Evolutionary conservation across 345 rosid species (phyloP).

Genomic region (Salix suchowensis): DNA sequence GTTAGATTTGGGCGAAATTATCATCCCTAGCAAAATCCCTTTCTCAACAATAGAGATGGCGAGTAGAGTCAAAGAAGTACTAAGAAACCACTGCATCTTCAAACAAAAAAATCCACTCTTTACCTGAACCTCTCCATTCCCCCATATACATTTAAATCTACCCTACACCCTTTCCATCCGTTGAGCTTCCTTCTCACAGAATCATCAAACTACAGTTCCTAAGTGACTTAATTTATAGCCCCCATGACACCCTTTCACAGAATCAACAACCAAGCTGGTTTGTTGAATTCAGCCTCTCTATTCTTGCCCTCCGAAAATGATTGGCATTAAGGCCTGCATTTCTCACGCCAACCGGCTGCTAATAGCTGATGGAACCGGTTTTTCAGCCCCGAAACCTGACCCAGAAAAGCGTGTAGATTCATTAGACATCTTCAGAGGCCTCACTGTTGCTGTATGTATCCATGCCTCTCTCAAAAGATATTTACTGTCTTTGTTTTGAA

Average conservation of each 20-base stretch:
- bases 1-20: too few species aligned
- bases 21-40: neutral
- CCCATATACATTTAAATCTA: neutral
- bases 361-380: slow-evolving; percentile 24
- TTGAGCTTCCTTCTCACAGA: neutral
- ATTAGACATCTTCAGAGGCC: slow-evolving; percentile 86
- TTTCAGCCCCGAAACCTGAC: slow-evolving; percentile 19
- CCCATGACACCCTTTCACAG: neutral
- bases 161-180: neutral
- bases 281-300: neutral
- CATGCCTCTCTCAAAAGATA: neutral
- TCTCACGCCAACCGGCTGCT: slow-evolving; percentile 32
- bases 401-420: slow-evolving; percentile 53
- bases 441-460: slow-evolving; percentile 65
- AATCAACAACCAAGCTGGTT: neutral
- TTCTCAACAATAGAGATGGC: neutral
- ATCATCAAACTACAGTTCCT: neutral
- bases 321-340: slow-evolving; percentile 44
- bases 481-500: neutral
- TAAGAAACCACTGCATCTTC: neutral
- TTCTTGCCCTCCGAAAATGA: slow-evolving; percentile 23
- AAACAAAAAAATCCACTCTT: neutral
- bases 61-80: neutral
- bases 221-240: neutral
- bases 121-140: neutral